phyloP scores from a whole-genome alignment of 2,329 filamentous ascomycete species.

The Neofusicoccum sp. region DNA sequence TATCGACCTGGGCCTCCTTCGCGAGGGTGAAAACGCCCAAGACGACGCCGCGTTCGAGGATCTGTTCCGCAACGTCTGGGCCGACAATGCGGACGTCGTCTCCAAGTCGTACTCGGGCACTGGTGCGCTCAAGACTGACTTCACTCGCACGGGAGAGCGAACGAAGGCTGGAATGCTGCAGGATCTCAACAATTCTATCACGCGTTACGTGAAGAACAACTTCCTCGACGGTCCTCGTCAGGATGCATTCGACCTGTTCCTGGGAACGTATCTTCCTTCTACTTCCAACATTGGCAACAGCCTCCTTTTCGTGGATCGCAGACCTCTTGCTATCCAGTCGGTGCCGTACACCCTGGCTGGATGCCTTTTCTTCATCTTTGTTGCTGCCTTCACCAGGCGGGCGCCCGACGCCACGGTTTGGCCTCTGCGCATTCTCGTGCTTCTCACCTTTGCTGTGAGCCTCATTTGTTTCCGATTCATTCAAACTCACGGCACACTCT shows the following conservation, averaged over 20 bases:
- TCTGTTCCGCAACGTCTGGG: conserved; percentile 96
- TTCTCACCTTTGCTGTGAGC: conserved; percentile 74
- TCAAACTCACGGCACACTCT: conserved; percentile 83
- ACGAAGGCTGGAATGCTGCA: conserved; percentile 84
- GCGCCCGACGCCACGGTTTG: conserved; percentile 75
- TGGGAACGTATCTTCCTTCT: conserved; percentile 80
- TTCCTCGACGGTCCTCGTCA: conserved; percentile 92
- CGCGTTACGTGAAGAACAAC: conserved; percentile 90
- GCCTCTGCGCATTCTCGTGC: conserved; percentile 77
- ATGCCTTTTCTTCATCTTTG: conserved; percentile 78
- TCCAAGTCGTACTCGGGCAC: conserved; percentile 93
- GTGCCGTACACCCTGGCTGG: conserved; percentile 89
- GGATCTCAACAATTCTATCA: conserved; percentile 85
- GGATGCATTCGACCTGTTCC: conserved; percentile 92
- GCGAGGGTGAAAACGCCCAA: conserved; percentile 74
- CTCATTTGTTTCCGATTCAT: conserved; percentile 78
- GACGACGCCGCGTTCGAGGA: conserved; percentile 83
- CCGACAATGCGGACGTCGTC: conserved; percentile 95
- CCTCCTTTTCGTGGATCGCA: conserved; percentile 78
- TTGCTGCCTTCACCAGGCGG: conserved; percentile 72
- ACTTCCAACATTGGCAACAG: conserved; percentile 70
- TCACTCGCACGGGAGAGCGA: conserved; percentile 88
- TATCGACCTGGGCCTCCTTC: conserved; percentile 77
- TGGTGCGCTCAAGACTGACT: conserved; percentile 96
- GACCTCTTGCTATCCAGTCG: conserved; percentile 88